Percentiles rank a stretch among this genome's conserved stretches.
phyloP scores from a whole-genome alignment of 2,329 filamentous ascomycete genomes.

The Xylaria sp. region DNA sequence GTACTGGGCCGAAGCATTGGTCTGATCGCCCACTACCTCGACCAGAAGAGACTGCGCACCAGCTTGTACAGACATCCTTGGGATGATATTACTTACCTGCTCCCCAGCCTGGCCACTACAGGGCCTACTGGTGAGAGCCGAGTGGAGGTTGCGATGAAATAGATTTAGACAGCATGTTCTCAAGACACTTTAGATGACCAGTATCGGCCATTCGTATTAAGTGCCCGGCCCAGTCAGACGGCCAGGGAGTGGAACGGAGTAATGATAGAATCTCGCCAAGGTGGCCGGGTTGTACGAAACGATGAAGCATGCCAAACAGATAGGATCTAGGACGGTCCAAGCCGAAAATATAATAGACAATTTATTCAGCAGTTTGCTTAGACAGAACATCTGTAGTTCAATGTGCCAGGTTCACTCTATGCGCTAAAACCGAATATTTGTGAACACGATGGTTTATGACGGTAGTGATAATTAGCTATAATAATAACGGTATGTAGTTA shows the following conservation, averaged over 20 bases:
- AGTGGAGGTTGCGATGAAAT: constrained; percentile 85
- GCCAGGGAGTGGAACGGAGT: constrained; percentile 36
- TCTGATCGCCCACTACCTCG: constrained; percentile 99
- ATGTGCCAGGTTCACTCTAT: background rate
- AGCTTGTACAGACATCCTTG: constrained; percentile 99
- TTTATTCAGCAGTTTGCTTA: constrained; percentile 26
- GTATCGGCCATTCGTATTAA: constrained; percentile 35
- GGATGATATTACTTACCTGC: constrained; percentile 97
- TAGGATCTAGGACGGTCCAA: constrained; percentile 37
- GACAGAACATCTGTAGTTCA: background rate
- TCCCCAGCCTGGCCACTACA: constrained; percentile 79
- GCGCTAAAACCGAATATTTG: background rate
- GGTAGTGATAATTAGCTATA: background rate
- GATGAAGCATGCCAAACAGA: constrained; percentile 41
- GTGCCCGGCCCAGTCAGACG: constrained; percentile 29
- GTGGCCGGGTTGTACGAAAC: constrained; percentile 45
- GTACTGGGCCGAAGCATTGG: constrained; percentile 96
- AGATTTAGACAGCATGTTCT: constrained; percentile 48
- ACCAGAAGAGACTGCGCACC: constrained; percentile 99
- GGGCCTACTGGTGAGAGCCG: constrained; percentile 83
- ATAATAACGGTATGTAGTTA: background rate
- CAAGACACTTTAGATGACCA: constrained; percentile 43
- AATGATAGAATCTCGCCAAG: constrained; percentile 42
- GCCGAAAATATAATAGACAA: constrained; percentile 43
- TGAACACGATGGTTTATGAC: background rate